phyloP scores from a whole-genome alignment of 1,139 yeast species.

The Pichia norvegensis region DNA sequence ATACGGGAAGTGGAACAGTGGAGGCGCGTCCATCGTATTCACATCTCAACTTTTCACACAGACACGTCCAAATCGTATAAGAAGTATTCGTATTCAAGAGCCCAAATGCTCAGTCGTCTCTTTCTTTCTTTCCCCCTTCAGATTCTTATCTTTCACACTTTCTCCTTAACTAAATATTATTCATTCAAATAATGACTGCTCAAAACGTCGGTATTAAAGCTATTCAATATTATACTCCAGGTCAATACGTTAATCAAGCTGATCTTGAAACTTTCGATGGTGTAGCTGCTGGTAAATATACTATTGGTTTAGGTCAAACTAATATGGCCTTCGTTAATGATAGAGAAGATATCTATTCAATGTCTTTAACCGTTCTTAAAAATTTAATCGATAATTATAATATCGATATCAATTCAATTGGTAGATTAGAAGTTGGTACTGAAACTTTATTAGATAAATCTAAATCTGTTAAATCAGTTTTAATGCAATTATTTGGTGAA shows the following conservation, averaged over 20 bases:
- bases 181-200: conserved; percentile 26
- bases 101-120: neutral
- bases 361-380: conserved; percentile 76
- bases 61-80: no score
- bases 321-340: conserved; percentile 97
- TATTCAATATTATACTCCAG: conserved; percentile 84
- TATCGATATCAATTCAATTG: conserved; percentile 73
- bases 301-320: conserved; percentile 97
- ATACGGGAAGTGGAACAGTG: no score
- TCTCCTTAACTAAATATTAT: no score
- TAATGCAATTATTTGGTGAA: conserved; percentile 89
- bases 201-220: conserved; percentile 94
- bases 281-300: conserved; percentile 90
- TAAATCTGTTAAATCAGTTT: conserved; percentile 90
- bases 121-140: no score
- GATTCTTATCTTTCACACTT: neutral
- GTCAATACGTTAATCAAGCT: conserved; percentile 74
- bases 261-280: conserved; percentile 82
- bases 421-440: conserved; percentile 97
- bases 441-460: conserved; percentile 96
- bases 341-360: conserved; percentile 93
- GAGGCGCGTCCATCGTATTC: no score
- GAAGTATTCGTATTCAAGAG: no score
- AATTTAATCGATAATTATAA: conserved; percentile 71
- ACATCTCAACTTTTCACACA: no score